phyloP scores from a whole-genome alignment of 179 eudicot genomes.

The Silene coronaria region DNA sequence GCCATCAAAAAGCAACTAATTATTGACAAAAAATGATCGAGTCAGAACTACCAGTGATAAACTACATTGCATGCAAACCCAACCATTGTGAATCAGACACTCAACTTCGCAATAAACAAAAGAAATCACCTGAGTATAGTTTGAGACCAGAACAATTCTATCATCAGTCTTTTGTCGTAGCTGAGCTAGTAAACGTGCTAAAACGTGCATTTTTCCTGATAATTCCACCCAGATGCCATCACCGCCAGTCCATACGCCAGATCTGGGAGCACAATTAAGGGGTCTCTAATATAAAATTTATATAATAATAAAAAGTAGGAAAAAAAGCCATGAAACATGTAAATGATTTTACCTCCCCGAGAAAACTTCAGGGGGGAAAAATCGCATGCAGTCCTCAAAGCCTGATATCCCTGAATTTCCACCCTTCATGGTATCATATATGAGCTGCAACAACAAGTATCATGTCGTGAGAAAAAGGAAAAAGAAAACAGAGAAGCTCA shows the following conservation, averaged over 20 bases:
- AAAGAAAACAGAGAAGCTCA: background rate
- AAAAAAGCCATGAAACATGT: background rate
- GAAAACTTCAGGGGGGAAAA: constrained; percentile 87
- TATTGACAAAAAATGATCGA: background rate
- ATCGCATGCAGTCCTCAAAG: constrained; percentile 79
- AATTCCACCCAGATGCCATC: constrained; percentile 95
- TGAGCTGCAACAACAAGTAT: constrained; percentile 58
- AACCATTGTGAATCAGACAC: background rate
- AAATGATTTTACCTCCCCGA: constrained; percentile 66
- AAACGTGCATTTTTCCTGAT: constrained; percentile 96
- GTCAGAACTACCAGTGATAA: background rate
- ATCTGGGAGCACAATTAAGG: constrained; percentile 42
- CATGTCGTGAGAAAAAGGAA: constrained; percentile 14
- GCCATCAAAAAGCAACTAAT: constrained; percentile 1
- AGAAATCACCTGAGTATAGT: constrained; percentile 84
- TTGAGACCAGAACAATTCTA: constrained; percentile 93
- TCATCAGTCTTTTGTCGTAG: constrained; percentile 90
- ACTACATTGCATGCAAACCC: background rate
- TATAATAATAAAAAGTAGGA: background rate
- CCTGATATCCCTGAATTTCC: constrained; percentile 80
- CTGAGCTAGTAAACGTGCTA: constrained; percentile 81
- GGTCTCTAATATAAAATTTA: background rate
- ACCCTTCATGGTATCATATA: constrained; percentile 81
- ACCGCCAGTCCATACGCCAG: constrained; percentile 93
- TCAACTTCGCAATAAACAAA: background rate